These are phyloP conservation scores for Phytophthora megakarya DNA, from an alignment of 352 stramenopile species.

Conservation along the genomic window DNA sequence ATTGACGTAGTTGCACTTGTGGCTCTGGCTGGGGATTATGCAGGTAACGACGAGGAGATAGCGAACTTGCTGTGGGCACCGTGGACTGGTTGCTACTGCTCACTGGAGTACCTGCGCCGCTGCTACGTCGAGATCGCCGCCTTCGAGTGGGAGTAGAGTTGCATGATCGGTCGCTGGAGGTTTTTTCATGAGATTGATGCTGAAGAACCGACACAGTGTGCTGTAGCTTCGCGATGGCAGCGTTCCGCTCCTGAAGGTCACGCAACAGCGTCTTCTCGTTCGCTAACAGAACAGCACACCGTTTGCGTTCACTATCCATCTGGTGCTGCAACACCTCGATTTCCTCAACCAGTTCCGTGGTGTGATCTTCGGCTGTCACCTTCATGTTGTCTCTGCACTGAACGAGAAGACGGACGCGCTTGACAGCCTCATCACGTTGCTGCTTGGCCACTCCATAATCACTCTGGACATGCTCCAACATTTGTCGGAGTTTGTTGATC, in stretches of 20 bases:
- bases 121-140: conserved; percentile 32
- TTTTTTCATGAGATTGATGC: conserved; percentile 27
- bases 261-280: conserved; percentile 78
- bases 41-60: conserved; percentile 23
- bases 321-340: conserved; percentile 70
- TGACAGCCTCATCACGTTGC: conserved; percentile 63
- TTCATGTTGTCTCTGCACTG: conserved; percentile 76
- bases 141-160: conserved; percentile 25
- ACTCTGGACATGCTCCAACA: conserved; percentile 43
- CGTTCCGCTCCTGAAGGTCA: conserved; percentile 74
- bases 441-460: conserved; percentile 53
- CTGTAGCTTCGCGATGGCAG: conserved; percentile 57
- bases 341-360: conserved; percentile 64
- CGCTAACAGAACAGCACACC: conserved; percentile 55
- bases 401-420: conserved; percentile 57
- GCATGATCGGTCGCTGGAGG: conserved; percentile 20
- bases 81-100: conserved; percentile 42
- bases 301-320: conserved; percentile 69
- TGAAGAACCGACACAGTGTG: conserved; percentile 46
- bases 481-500: conserved; percentile 44
- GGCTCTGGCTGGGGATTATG: conserved; percentile 17
- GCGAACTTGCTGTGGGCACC: conserved; percentile 29
- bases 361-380: conserved; percentile 63
- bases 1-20: conserved; percentile 14
- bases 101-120: conserved; percentile 25